Percentiles rank a stretch among this genome's conserved stretches.
phyloP scores from a whole-genome alignment of 2,329 filamentous ascomycete species.

The Tolypocladium ophioglossoides region DNA sequence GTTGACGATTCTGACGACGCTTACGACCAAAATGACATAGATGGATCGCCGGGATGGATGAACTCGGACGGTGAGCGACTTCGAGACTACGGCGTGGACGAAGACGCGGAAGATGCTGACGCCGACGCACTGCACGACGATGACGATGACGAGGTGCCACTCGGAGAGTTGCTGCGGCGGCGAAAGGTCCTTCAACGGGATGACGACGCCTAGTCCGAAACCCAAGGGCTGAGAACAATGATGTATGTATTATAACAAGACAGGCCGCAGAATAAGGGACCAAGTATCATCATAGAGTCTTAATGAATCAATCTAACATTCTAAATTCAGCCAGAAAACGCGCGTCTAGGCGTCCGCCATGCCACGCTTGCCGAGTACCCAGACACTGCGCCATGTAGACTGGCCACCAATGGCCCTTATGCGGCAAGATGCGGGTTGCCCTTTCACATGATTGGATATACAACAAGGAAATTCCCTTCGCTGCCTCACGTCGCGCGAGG shows the following conservation, averaged over 20 bases:
- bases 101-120: constrained; percentile 46
- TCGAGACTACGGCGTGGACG: constrained; percentile 70
- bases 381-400: background rate
- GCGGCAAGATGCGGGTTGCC: background rate
- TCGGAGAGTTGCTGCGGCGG: constrained; percentile 55
- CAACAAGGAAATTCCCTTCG: background rate
- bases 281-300: background rate
- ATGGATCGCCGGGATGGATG: constrained; percentile 46
- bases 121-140: constrained; percentile 20
- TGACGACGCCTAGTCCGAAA: constrained; percentile 16
- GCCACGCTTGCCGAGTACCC: background rate
- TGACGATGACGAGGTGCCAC: constrained; percentile 43
- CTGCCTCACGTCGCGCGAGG: background rate
- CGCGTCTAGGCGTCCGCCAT: background rate
- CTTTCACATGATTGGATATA: background rate
- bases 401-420: background rate
- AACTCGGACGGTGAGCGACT: constrained; percentile 68
- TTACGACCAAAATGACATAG: constrained; percentile 8
- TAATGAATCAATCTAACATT: background rate
- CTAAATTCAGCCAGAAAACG: background rate
- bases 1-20: constrained; percentile 40
- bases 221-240: background rate
- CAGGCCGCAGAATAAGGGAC: background rate
- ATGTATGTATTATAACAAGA: background rate
- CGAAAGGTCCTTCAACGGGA: constrained; percentile 30